These are phyloP conservation scores for Cylindrotheca fusiformis DNA, from an alignment of 108 stramenopile genomes.

Conservation along the genomic window DNA sequence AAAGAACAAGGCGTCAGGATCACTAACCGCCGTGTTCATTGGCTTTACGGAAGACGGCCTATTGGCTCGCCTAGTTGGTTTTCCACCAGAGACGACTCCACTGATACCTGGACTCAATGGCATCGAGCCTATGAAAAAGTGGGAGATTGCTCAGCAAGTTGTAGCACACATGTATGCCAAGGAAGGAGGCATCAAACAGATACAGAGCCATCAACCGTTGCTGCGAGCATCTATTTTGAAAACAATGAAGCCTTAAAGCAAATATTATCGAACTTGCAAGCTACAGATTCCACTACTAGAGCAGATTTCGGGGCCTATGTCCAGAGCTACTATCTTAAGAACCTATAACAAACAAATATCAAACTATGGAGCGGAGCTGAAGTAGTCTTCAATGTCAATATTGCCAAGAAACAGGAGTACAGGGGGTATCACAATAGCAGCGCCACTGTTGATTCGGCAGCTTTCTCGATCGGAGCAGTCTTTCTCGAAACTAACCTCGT, in stretches of 20 bases:
- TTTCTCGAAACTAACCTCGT: too few relatives aligned
- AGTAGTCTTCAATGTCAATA: too few relatives aligned
- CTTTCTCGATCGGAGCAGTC: too few relatives aligned
- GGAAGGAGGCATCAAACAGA: conserved; percentile 7
- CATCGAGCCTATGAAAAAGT: conserved; percentile 13
- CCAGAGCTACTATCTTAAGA: too few relatives aligned
- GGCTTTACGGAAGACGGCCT: conserved; percentile 32
- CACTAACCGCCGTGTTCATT: conserved; percentile 27
- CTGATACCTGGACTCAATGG: conserved; percentile 1
- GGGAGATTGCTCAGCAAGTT: conserved; percentile 15
- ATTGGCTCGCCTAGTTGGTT: conserved; percentile 11
- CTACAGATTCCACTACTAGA: too few relatives aligned
- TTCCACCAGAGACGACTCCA: conserved; percentile 31
- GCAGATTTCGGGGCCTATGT: too few relatives aligned
- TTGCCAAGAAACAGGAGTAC: too few relatives aligned
- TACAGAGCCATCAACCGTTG: conserved; percentile 18
- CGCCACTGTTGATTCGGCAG: too few relatives aligned
- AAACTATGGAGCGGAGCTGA: too few relatives aligned
- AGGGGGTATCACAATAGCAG: too few relatives aligned
- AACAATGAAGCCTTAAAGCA: conserved; percentile 29
- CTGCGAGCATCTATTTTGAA: conserved; percentile 22
- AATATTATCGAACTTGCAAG: not conserved
- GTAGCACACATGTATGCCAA: conserved; percentile 17
- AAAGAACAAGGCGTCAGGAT: conserved; percentile 23
- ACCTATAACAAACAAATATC: too few relatives aligned